Percentiles rank a stretch among this genome's conserved stretches.
Conservation (phyloP, 768 basidiomycete genomes). For the Suillus occidentalis region DNA sequence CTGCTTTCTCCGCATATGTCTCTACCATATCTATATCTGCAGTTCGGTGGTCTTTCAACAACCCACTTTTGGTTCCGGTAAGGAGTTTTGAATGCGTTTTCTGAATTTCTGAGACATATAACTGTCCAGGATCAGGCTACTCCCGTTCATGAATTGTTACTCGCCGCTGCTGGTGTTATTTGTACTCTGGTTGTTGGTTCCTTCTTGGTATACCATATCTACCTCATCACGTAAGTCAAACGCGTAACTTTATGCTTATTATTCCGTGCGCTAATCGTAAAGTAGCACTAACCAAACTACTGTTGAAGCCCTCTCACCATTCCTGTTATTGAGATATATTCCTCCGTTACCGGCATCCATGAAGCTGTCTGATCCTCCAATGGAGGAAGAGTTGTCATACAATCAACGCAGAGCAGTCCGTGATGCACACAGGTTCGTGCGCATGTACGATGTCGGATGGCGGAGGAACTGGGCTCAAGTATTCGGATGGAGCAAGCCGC, state of each 20-base stretch:
- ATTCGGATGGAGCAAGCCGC: conserved; percentile 55
- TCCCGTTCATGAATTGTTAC: conserved; percentile 69
- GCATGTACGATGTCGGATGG: conserved; percentile 75
- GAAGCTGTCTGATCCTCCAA: conserved; percentile 65
- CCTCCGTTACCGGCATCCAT: conserved; percentile 53
- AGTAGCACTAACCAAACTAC: conserved; percentile 85
- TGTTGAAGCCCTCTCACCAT: conserved; percentile 73
- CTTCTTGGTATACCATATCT: conserved; percentile 74
- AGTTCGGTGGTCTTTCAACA: conserved; percentile 63
- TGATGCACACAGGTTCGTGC: conserved; percentile 59
- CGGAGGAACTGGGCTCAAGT: conserved; percentile 67
- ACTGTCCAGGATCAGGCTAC: conserved; percentile 54
- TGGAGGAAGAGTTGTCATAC: conserved; percentile 69
- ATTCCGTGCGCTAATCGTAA: neutral
- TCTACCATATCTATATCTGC: conserved; percentile 51
- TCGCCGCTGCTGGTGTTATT: conserved; percentile 58
- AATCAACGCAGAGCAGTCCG: conserved; percentile 64
- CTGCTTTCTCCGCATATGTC: conserved; percentile 62
- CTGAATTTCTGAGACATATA: conserved; percentile 7
- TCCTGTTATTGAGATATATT: conserved; percentile 67
- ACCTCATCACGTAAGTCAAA: conserved; percentile 64
- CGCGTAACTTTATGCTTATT: conserved; percentile 1
- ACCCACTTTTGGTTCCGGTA: conserved; percentile 58
- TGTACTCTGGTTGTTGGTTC: conserved; percentile 71
- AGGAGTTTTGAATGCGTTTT: conserved; percentile 25